phyloP scores from a whole-genome alignment of 768 basidiomycete species.

The Rubroboletus satanas region DNA sequence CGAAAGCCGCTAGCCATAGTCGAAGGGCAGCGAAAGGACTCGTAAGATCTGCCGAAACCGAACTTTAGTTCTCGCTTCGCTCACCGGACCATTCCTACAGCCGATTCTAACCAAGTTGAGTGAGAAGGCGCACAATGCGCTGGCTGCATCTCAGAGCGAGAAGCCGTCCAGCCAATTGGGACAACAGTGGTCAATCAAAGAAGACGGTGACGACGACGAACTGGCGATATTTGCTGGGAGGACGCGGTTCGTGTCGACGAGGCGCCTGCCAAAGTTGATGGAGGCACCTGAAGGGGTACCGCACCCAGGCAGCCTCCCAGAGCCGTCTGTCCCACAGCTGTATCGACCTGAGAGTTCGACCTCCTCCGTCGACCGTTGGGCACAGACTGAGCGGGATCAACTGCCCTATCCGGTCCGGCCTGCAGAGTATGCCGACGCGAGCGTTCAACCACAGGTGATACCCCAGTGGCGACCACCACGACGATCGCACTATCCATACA shows the following conservation, averaged over 20 bases:
- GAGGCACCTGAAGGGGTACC: conserved; percentile 3
- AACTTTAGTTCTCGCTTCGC: background rate
- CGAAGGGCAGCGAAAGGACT: conserved; percentile 63
- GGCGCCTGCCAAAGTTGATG: conserved; percentile 29
- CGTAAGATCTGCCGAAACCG: conserved; percentile 36
- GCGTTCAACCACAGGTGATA: conserved; percentile 8
- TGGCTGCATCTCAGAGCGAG: conserved; percentile 41
- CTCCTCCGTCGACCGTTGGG: conserved; percentile 16
- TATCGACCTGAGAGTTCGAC: conserved; percentile 17
- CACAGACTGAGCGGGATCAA: conserved; percentile 15
- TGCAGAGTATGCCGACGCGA: conserved; percentile 3
- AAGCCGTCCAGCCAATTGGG: conserved; percentile 30
- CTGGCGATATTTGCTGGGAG: conserved; percentile 67
- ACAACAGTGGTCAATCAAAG: conserved; percentile 49
- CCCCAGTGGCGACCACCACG: conserved; percentile 29
- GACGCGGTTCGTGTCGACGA: conserved; percentile 55
- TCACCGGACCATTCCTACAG: conserved; percentile 24
- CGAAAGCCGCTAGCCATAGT: conserved; percentile 54
- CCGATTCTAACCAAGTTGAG: conserved; percentile 55
- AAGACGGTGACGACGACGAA: conserved; percentile 56
- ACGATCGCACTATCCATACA: conserved; percentile 27
- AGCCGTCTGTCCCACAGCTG: conserved; percentile 1
- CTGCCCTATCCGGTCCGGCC: conserved; percentile 1
- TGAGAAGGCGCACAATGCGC: conserved; percentile 62
- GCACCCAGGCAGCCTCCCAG: background rate